Conservation (phyloP, 2,329 filamentous ascomycete species). For the Endoconidiophora laricicola region DNA sequence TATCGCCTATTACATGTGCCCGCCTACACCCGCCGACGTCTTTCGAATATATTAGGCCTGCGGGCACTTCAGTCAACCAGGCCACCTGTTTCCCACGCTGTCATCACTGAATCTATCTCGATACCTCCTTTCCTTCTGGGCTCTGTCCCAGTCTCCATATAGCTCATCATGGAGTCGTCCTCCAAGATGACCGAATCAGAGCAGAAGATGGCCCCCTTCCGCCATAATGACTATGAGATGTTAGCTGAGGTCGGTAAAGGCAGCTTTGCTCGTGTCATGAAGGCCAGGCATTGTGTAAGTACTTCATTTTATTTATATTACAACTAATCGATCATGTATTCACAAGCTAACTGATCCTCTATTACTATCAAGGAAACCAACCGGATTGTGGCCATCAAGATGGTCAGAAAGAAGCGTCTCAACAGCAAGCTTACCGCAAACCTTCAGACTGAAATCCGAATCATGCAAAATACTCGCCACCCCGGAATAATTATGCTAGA, state of each 20-base stretch:
- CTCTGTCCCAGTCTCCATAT: slow-evolving; percentile 2
- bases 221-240: slow-evolving; percentile 10
- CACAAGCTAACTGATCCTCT: background rate
- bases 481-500: slow-evolving; percentile 94
- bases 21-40: slow-evolving; percentile 19
- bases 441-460: slow-evolving; percentile 86
- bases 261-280: slow-evolving; percentile 13
- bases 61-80: slow-evolving; percentile 17
- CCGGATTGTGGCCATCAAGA: slow-evolving; percentile 60
- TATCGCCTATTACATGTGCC: slow-evolving; percentile 23
- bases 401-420: slow-evolving; percentile 75
- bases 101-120: background rate
- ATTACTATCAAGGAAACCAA: slow-evolving; percentile 1
- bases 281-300: slow-evolving; percentile 11
- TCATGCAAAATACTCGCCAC: slow-evolving; percentile 82
- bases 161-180: slow-evolving; percentile 8
- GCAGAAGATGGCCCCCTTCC: slow-evolving; percentile 6
- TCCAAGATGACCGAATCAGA: slow-evolving; percentile 12
- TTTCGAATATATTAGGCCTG: slow-evolving; percentile 23
- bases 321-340: background rate
- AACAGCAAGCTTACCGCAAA: slow-evolving; percentile 96
- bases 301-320: background rate
- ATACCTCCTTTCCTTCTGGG: background rate
- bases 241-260: slow-evolving; percentile 10
- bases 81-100: background rate